These are phyloP conservation scores for Cotoneaster glaucophyllus DNA, from an alignment of 306 rosid species.

Conservation along the genomic window DNA sequence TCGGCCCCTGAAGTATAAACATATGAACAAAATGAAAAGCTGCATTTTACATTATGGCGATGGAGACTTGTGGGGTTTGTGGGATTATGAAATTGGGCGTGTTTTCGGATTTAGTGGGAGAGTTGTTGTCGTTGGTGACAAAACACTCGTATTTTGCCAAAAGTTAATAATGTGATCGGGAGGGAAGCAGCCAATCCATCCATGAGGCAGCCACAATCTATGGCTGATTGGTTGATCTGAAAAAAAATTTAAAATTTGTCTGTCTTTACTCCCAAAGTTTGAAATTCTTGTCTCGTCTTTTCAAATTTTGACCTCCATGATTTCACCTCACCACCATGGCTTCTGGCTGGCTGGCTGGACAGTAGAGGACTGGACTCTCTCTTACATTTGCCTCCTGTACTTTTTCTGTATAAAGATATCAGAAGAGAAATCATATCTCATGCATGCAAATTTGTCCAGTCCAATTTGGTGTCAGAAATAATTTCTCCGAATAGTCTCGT, in stretches of 20 bases:
- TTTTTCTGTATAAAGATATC: neutral
- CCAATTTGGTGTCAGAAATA: neutral
- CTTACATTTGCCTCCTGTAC: neutral
- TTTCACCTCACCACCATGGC: neutral
- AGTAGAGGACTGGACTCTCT: neutral
- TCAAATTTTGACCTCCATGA: neutral
- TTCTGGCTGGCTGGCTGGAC: neutral
- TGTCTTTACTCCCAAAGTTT: neutral
- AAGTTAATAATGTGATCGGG: neutral
- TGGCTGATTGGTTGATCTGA: neutral
- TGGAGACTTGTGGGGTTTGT: neutral
- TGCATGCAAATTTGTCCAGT: neutral
- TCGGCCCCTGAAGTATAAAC: neutral
- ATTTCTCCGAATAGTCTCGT: neutral
- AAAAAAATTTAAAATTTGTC: neutral
- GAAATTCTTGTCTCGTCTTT: neutral
- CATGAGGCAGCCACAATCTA: neutral
- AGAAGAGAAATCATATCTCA: neutral
- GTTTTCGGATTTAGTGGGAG: neutral
- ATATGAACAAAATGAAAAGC: neutral
- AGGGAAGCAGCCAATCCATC: neutral
- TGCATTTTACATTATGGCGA: neutral
- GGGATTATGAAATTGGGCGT: neutral
- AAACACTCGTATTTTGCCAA: neutral
- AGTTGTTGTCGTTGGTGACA: constrained; percentile 8